Percentiles rank a stretch among this genome's conserved stretches.
These are phyloP conservation scores for Arthrobotrys megalospora DNA, from an alignment of 2,329 filamentous ascomycete species.

Conservation along the genomic window DNA sequence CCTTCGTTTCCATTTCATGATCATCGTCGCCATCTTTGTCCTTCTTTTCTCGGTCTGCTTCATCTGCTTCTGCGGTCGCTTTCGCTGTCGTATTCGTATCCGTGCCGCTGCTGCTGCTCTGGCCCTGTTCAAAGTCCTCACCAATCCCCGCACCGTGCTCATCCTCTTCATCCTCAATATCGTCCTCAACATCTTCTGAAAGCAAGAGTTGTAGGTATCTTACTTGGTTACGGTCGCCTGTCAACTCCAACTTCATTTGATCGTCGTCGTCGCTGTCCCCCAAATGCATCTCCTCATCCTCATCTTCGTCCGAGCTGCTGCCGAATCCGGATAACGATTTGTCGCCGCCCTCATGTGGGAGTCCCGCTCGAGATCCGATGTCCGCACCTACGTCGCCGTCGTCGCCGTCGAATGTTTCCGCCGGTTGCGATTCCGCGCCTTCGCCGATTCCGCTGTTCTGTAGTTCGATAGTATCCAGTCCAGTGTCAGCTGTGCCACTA, in stretches of 20 bases:
- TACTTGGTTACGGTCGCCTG: conserved; percentile 64
- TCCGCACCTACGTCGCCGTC: conserved; percentile 73
- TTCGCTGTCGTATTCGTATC: conserved; percentile 51
- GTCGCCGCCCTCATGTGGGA: conserved; percentile 69
- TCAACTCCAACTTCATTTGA: conserved; percentile 63
- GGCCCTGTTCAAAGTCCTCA: conserved; percentile 61
- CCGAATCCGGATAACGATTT: conserved; percentile 90
- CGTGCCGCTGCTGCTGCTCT: conserved; percentile 52
- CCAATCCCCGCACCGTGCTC: conserved; percentile 62
- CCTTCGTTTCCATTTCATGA: conserved; percentile 63
- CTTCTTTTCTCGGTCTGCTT: conserved; percentile 51
- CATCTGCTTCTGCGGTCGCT: conserved; percentile 28
- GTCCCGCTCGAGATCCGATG: conserved; percentile 53
- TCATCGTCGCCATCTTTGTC: conserved; percentile 61
- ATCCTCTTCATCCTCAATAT: conserved; percentile 64
- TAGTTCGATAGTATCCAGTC: conserved; percentile 64
- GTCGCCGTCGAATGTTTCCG: conserved; percentile 71
- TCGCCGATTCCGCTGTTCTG: conserved; percentile 63
- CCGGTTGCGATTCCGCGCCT: conserved; percentile 66
- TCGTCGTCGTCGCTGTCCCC: conserved; percentile 78
- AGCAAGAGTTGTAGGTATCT: conserved; percentile 63
- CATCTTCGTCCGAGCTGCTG: conserved; percentile 92
- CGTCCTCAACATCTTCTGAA: conserved; percentile 63
- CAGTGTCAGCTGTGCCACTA: conserved; percentile 46
- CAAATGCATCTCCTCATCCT: conserved; percentile 84